Conservation (phyloP, 1,284 basidiomycete genomes). For the Pseudozyma pruni region DNA sequence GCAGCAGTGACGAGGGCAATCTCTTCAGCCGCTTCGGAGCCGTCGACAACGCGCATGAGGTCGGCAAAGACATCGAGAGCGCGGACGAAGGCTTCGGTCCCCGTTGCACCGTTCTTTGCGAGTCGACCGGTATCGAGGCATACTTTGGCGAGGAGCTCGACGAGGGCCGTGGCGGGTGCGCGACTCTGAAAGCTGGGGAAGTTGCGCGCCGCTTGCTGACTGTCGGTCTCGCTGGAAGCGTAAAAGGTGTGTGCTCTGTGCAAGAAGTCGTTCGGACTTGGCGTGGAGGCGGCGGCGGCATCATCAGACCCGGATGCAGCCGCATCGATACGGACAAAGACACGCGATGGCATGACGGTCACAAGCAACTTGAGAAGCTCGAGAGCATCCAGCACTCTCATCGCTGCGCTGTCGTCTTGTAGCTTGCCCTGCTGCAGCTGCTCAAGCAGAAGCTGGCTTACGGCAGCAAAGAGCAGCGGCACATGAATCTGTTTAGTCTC, state of each 20-base stretch:
- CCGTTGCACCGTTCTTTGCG: neutral
- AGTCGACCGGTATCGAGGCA: conserved; percentile 20
- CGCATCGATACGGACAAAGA: conserved; percentile 44
- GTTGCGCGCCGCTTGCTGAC: conserved; percentile 42
- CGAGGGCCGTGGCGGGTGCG: conserved; percentile 20
- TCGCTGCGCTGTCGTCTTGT: neutral
- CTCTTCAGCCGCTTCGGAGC: conserved; percentile 28
- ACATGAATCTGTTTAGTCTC: conserved; percentile 83
- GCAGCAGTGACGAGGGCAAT: conserved; percentile 20
- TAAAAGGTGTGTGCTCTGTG: conserved; percentile 38
- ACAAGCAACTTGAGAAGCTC: conserved; percentile 51
- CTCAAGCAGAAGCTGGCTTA: conserved; percentile 31
- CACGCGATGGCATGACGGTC: conserved; percentile 49
- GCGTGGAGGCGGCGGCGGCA: neutral
- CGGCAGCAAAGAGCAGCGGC: conserved; percentile 69
- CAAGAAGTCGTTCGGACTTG: conserved; percentile 23
- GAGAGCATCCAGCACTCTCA: conserved; percentile 32
- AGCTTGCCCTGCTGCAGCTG: neutral
- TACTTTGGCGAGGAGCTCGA: conserved; percentile 26
- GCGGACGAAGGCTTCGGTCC: conserved; percentile 33
- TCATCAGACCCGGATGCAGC: neutral
- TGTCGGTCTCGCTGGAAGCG: conserved; percentile 44
- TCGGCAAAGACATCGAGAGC: conserved; percentile 47
- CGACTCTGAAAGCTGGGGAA: conserved; percentile 42
- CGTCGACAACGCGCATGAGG: conserved; percentile 41